Evolutionary conservation across 768 basidiomycete genomes (phyloP).

Genomic region (Infundibulicybe gibba): DNA sequence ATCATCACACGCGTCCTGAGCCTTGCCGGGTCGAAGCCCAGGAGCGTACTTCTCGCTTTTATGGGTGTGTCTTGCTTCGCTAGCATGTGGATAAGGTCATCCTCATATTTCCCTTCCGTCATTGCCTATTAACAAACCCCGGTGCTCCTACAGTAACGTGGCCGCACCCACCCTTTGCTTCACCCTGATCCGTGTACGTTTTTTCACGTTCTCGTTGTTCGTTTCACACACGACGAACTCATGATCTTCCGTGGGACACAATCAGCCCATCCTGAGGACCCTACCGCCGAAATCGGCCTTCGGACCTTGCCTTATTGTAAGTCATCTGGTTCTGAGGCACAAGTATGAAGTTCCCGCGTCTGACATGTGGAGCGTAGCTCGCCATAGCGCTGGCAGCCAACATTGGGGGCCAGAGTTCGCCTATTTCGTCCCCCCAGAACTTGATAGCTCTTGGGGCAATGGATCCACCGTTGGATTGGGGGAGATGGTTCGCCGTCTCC

Average conservation of each 20-base stretch:
- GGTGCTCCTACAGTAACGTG: conserved; percentile 64
- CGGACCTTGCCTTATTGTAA: conserved; percentile 86
- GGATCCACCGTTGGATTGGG: conserved; percentile 86
- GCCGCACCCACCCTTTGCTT: conserved; percentile 98
- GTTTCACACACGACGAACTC: conserved; percentile 5
- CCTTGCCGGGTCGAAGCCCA: conserved; percentile 85
- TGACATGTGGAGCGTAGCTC: conserved; percentile 44
- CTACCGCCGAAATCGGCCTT: conserved; percentile 85
- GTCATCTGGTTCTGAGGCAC: conserved; percentile 21
- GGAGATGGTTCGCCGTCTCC: conserved; percentile 90
- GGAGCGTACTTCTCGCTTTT: conserved; percentile 84
- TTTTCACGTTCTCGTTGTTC: background rate
- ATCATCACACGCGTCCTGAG: conserved; percentile 88
- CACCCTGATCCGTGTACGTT: conserved; percentile 83
- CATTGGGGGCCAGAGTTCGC: conserved; percentile 95
- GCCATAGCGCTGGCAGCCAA: conserved; percentile 98
- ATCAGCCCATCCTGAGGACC: conserved; percentile 88
- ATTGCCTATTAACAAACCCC: conserved; percentile 1
- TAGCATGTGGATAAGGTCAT: conserved; percentile 97
- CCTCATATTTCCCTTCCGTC: background rate
- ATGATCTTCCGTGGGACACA: background rate
- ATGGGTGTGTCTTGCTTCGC: conserved; percentile 98
- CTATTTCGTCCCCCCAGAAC: conserved; percentile 98
- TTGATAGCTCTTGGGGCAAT: conserved; percentile 88
- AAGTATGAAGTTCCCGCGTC: background rate